phyloP scores from a whole-genome alignment of 345 rosid species.

The Draba incana region DNA sequence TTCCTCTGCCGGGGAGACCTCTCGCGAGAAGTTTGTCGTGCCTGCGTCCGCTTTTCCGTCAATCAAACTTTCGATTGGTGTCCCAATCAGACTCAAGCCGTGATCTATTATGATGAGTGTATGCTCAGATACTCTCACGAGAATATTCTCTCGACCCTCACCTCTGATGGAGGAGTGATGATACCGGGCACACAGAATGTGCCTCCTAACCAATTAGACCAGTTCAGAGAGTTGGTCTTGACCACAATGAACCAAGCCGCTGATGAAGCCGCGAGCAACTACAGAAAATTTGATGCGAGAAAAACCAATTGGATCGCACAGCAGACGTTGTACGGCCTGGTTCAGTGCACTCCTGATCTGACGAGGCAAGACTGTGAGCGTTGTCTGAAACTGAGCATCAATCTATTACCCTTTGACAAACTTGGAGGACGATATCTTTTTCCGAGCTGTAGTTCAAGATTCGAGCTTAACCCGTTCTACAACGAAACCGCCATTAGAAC shows the following conservation, averaged over 20 bases:
- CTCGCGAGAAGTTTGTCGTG: conserved; percentile 20
- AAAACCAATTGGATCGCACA: neutral
- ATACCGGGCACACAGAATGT: neutral
- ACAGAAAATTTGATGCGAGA: conserved; percentile 36
- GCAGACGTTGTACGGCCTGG: conserved; percentile 37
- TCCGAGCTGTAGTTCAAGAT: conserved; percentile 50
- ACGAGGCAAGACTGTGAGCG: conserved; percentile 14
- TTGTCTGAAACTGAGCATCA: conserved; percentile 35
- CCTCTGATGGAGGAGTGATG: neutral
- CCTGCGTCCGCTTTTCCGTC: conserved; percentile 36
- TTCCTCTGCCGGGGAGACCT: conserved; percentile 47
- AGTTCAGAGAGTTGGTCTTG: neutral
- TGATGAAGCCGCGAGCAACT: neutral
- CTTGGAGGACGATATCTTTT: conserved; percentile 39
- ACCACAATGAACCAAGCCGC: conserved; percentile 9
- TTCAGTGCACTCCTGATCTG: conserved; percentile 59
- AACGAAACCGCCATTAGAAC: neutral
- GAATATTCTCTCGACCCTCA: conserved; percentile 9
- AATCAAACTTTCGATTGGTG: neutral
- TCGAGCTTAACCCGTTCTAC: conserved; percentile 43
- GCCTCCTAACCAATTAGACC: neutral
- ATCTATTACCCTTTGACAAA: neutral
- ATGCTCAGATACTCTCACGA: conserved; percentile 42
- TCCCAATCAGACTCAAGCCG: conserved; percentile 23
- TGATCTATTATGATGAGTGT: conserved; percentile 25